These are phyloP conservation scores for Metschnikowia borealis DNA, from an alignment of 805 yeast species.

Conservation along the genomic window DNA sequence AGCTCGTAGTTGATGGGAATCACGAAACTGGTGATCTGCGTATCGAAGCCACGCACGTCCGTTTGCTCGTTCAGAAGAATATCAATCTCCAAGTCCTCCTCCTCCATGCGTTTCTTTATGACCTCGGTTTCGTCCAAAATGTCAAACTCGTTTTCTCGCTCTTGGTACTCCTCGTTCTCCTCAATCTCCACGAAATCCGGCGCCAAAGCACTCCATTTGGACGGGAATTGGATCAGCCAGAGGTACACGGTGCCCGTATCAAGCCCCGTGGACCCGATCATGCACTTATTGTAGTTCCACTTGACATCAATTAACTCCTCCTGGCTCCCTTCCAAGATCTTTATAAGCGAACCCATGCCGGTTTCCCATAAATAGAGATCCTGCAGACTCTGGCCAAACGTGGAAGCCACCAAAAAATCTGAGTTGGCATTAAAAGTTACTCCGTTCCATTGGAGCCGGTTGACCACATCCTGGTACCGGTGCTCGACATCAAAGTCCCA, in stretches of 20 bases:
- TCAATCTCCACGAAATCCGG: constrained; percentile 95
- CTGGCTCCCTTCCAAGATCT: constrained; percentile 85
- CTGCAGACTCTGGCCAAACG: constrained; percentile 78
- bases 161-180: constrained; percentile 84
- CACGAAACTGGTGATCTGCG: constrained; percentile 48
- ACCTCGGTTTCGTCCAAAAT: constrained; percentile 63
- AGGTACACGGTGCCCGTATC: constrained; percentile 79
- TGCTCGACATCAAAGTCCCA: constrained; percentile 68
- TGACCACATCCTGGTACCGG: constrained; percentile 86
- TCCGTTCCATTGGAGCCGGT: constrained; percentile 83
- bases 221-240: constrained; percentile 82
- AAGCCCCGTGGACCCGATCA: constrained; percentile 76
- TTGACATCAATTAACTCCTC: constrained; percentile 84
- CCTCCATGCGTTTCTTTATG: constrained; percentile 55
- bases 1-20: constrained; percentile 49
- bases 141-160: constrained; percentile 89
- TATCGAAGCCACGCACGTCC: constrained; percentile 71
- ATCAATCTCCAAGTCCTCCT: constrained; percentile 60
- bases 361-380: constrained; percentile 94
- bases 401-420: constrained; percentile 85
- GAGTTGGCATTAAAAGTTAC: constrained; percentile 67
- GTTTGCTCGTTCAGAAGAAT: constrained; percentile 56
- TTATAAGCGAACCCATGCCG: constrained; percentile 76
- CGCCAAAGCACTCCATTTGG: constrained; percentile 94
- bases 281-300: constrained; percentile 76